These are phyloP conservation scores for Ophiocordyceps sinensis DNA, from an alignment of 2,329 filamentous ascomycete genomes.

Conservation along the genomic window DNA sequence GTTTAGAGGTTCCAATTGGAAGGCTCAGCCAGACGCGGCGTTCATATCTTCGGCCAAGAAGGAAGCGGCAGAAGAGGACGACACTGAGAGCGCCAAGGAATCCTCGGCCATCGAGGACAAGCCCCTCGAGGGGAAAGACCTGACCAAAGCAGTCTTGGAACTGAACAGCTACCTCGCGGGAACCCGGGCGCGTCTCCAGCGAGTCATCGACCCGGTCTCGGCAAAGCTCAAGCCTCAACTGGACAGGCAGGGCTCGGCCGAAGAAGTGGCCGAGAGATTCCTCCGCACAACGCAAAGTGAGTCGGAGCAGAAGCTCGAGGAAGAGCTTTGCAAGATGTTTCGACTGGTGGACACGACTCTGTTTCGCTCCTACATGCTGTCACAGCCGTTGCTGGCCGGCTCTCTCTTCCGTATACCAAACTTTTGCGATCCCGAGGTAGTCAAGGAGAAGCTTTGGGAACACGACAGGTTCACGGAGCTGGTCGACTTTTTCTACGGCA, in stretches of 20 bases:
- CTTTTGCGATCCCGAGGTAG: constrained; percentile 90
- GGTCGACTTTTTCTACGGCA: constrained; percentile 95
- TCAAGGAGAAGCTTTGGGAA: constrained; percentile 83
- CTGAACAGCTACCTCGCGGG: constrained; percentile 81
- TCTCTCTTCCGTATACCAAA: constrained; percentile 92
- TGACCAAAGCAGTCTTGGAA: constrained; percentile 67
- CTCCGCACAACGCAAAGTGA: constrained; percentile 32
- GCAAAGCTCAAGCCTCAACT: constrained; percentile 42
- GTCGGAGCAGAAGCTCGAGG: constrained; percentile 47
- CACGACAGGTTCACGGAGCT: constrained; percentile 81
- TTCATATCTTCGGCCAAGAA: constrained; percentile 47
- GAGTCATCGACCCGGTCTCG: constrained; percentile 46
- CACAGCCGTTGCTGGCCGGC: constrained; percentile 67
- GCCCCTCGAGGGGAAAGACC: constrained; percentile 62
- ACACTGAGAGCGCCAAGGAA: constrained; percentile 38
- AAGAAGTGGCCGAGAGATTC: constrained; percentile 40
- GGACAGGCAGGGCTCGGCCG: constrained; percentile 26
- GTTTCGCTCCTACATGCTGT: constrained; percentile 92
- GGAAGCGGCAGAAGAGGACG: constrained; percentile 34
- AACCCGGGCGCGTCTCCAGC: constrained; percentile 53
- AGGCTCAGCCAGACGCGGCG: constrained; percentile 34
- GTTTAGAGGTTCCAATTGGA: constrained; percentile 32
- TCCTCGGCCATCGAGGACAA: constrained; percentile 27
- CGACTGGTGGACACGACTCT: constrained; percentile 84
- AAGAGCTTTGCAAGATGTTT: constrained; percentile 61